These are phyloP conservation scores for Xylariaceae sp. DNA, from an alignment of 2,329 filamentous ascomycete genomes.

Conservation along the genomic window DNA sequence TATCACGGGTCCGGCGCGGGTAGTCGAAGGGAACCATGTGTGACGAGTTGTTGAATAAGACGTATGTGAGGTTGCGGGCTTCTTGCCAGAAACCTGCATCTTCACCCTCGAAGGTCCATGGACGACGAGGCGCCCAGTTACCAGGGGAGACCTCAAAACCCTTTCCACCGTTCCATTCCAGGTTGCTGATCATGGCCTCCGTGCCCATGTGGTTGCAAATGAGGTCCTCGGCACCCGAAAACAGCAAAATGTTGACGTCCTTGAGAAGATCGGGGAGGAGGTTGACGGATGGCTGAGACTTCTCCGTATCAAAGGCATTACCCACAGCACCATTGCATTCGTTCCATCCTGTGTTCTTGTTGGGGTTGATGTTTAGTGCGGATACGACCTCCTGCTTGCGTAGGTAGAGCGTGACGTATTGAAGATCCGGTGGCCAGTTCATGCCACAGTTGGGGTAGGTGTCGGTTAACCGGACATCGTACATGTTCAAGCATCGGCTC, in stretches of 20 bases:
- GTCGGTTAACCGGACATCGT: constrained; percentile 85
- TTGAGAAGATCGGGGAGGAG: constrained; percentile 74
- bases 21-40: constrained; percentile 99
- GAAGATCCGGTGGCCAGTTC: constrained; percentile 93
- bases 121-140: constrained; percentile 82
- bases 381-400: constrained; percentile 70
- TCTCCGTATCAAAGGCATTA: constrained; percentile 60
- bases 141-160: constrained; percentile 86
- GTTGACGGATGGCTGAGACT: constrained; percentile 67
- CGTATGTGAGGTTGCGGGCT: constrained; percentile 90
- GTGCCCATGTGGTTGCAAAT: constrained; percentile 98
- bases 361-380: constrained; percentile 76
- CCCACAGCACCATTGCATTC: constrained; percentile 84
- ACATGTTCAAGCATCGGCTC: constrained; percentile 82
- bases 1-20: constrained; percentile 79
- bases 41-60: constrained; percentile 89
- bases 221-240: constrained; percentile 88
- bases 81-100: constrained; percentile 88
- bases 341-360: constrained; percentile 82
- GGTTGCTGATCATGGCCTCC: constrained; percentile 80
- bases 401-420: constrained; percentile 73
- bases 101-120: constrained; percentile 91
- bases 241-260: constrained; percentile 74
- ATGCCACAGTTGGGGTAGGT: constrained; percentile 81
- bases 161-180: constrained; percentile 86